Base-by-base conservation (phyloP, 2,329 filamentous ascomycete genomes). In the Arachnopeziza araneosa region DNA sequence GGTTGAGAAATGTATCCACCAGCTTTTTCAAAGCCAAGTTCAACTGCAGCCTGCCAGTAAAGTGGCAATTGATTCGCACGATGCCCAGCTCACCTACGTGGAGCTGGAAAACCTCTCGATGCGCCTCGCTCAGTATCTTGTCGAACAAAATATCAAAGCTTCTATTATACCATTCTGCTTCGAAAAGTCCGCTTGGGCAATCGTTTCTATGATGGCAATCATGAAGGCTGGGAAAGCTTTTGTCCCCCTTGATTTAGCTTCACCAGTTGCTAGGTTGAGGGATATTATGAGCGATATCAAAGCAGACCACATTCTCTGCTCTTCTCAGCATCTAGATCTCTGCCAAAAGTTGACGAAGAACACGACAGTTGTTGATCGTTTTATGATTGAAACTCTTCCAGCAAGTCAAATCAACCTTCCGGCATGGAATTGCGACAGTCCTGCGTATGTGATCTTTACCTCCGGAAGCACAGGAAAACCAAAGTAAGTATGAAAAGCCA, bases 1-100 rank as follows among this genome's bases (percentile, higher is more conserved):
- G 78, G 14, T 71, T 79, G 19, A 90, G 90, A 0, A 66, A 93
- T 1, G 77, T 82, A 24, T 89, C 93, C 66, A 80, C 82, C 0
- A 44, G 2, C 2, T 44, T 17, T 17, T 44, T 12, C 6, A 44
- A 19, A 44, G 67, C 76, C 0, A 75, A 76, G 5, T 77, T 84
- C n/a, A 67, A 73, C 1, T 36, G 26, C 48, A 53, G 32, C 50
- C 50, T 21, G 21, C 21, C 10, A 17, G 3, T 52, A 23, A 67
- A 3, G 61, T 24, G 3, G 60, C 60, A 1, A 52, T 63, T 23
- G 55, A 51, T n/a, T 60, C 68, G 21, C 68, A 64, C 60, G 68
- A 70, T 59, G 68, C 63, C 10, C 53, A 63, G 26, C 52, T 69
- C 17, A 70, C 63, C 7, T 69, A 64, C 54, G 26, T 36, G n/a